A percentile compares a stretch with the other conserved stretches of the same genome.
Conservation (phyloP, 2,329 filamentous ascomycete species). For the Dactylonectria macrodidyma region DNA sequence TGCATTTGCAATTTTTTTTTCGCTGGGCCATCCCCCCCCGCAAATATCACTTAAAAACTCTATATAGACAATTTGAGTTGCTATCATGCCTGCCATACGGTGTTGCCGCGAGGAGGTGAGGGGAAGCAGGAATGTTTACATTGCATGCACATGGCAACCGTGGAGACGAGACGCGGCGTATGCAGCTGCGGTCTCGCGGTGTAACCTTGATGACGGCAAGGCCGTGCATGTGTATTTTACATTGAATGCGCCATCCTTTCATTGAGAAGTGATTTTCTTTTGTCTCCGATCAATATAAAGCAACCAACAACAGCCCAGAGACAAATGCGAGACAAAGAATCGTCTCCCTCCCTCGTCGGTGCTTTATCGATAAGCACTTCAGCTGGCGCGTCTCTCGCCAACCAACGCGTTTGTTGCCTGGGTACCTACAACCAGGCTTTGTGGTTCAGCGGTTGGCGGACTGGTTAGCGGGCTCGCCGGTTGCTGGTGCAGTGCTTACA, state of each 20-base stretch:
- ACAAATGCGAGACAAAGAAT: not conserved
- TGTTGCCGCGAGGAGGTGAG: conserved; percentile 12
- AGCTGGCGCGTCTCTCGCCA: conserved; percentile 12
- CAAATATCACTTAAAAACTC: not conserved
- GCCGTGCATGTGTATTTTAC: not conserved
- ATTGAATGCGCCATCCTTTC: not conserved
- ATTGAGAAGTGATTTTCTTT: not conserved
- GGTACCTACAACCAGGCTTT: not conserved
- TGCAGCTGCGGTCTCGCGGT: not conserved
- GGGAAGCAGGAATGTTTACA: conserved; percentile 15
- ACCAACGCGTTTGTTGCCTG: conserved; percentile 8
- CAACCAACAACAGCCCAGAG: not conserved
- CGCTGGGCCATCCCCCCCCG: not conserved
- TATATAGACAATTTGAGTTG: not conserved
- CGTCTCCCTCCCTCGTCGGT: not conserved
- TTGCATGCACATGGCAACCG: conserved; percentile 17
- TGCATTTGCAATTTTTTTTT: not conserved
- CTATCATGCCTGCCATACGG: not conserved
- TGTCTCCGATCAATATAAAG: not conserved
- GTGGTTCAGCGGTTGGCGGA: not conserved
- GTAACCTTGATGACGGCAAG: not conserved
- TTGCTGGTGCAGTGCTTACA: not conserved
- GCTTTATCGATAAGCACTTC: conserved; percentile 5
- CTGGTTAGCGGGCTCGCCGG: conserved; percentile 2
- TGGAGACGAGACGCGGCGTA: not conserved